These are phyloP conservation scores for Trichoderma sp. DNA, from an alignment of 2,329 filamentous ascomycete genomes.

Conservation along the genomic window DNA sequence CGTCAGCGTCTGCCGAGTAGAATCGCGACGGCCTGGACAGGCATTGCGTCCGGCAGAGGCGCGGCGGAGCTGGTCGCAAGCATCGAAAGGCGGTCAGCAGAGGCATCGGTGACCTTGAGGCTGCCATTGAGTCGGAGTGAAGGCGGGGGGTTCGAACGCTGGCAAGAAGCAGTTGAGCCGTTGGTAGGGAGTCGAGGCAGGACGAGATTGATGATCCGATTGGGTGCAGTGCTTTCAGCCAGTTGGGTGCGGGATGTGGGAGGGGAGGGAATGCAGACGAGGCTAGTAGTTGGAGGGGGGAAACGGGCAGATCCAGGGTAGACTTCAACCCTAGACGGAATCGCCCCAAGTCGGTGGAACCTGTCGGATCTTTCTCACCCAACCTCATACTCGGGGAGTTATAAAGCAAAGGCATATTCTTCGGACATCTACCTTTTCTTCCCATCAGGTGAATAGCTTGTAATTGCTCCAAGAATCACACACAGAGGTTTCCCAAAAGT, in stretches of 20 bases:
- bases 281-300: not conserved
- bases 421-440: no score
- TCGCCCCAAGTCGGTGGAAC: no score
- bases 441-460: no score
- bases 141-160: not conserved
- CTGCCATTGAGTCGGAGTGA: conserved; percentile 15
- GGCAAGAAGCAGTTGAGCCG: not conserved
- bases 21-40: conserved; percentile 32
- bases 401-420: no score
- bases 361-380: no score
- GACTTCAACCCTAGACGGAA: not conserved
- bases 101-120: conserved; percentile 29
- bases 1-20: conserved; percentile 43
- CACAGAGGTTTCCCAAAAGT: no score
- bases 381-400: no score
- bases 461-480: no score
- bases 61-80: conserved; percentile 23
- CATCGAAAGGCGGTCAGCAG: conserved; percentile 35
- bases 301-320: not conserved
- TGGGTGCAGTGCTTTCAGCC: no score
- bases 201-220: not conserved
- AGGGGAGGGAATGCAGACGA: not conserved
- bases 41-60: conserved; percentile 3
- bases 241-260: not conserved
- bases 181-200: not conserved